A percentile compares a stretch with the other conserved stretches of the same genome.
These are phyloP conservation scores for Ogataea populi-albae DNA, from an alignment of 805 yeast genomes.

Conservation along the genomic window DNA sequence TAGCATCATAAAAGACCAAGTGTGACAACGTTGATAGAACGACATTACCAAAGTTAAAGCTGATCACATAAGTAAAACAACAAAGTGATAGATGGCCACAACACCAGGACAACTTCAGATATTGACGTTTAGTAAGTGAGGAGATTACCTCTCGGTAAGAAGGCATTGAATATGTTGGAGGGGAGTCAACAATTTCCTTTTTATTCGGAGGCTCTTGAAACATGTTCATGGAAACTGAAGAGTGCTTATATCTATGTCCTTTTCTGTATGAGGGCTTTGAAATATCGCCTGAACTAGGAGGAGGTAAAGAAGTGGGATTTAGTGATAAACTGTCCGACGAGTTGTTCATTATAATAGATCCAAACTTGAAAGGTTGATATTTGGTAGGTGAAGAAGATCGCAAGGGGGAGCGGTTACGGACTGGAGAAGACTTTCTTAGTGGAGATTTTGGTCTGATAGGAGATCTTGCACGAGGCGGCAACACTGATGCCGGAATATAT, in stretches of 20 bases:
- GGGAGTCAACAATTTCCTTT: slow-evolving; percentile 59
- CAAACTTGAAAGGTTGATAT: slow-evolving; percentile 61
- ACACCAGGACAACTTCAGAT: slow-evolving; percentile 57
- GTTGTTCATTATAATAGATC: slow-evolving; percentile 42
- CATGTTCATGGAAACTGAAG: slow-evolving; percentile 92
- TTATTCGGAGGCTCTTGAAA: slow-evolving; percentile 83
- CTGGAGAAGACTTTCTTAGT: slow-evolving; percentile 25
- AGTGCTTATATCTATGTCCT: slow-evolving; percentile 94
- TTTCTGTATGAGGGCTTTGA: slow-evolving; percentile 70
- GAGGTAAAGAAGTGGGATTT: slow-evolving; percentile 7
- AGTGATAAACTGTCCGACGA: slow-evolving; percentile 19
- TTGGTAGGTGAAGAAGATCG: slow-evolving; percentile 34
- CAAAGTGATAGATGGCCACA: slow-evolving; percentile 54
- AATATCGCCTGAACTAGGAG: slow-evolving; percentile 11
- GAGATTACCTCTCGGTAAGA: slow-evolving; percentile 57
- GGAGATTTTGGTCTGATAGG: slow-evolving; percentile 28
- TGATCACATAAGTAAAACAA: slow-evolving; percentile 53
- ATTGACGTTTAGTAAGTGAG: slow-evolving; percentile 59
- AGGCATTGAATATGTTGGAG: slow-evolving; percentile 72
- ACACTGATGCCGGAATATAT: slow-evolving; percentile 19
- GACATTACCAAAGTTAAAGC: slow-evolving; percentile 54
- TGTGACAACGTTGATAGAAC: slow-evolving; percentile 80
- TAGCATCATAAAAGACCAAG: slow-evolving; percentile 79
- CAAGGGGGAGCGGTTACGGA: slow-evolving; percentile 25
- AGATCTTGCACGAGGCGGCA: slow-evolving; percentile 21